These are phyloP conservation scores for Torulaspora gathmanii DNA, from an alignment of 805 yeast species.

Conservation along the genomic window DNA sequence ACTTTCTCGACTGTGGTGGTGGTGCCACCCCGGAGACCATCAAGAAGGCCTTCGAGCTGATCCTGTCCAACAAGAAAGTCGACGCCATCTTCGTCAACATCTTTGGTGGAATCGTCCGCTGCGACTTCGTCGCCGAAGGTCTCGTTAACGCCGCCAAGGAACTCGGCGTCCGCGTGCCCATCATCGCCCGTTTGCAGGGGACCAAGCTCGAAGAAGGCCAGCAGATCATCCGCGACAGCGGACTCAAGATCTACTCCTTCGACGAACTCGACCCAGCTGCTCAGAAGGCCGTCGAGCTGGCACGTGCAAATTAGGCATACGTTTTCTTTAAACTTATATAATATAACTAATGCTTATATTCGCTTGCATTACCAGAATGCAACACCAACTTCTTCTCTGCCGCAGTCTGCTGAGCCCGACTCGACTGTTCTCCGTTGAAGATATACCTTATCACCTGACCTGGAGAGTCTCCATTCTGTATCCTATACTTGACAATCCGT, in stretches of 20 bases:
- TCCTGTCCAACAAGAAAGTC: constrained; percentile 82
- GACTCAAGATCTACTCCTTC: constrained; percentile 86
- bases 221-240: constrained; percentile 78
- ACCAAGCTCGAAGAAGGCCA: constrained; percentile 90
- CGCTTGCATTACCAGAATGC: constrained; percentile 13
- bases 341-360: constrained; percentile 6
- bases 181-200: constrained; percentile 98
- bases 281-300: constrained; percentile 80
- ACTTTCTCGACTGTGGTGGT: constrained; percentile 99
- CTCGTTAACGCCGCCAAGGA: constrained; percentile 90
- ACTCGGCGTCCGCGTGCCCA: constrained; percentile 86
- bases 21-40: constrained; percentile 99
- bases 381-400: constrained; percentile 7
- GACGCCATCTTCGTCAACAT: constrained; percentile 96
- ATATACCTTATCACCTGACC: constrained; percentile 56
- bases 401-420: constrained; percentile 1
- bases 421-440: constrained; percentile 41
- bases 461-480: constrained; percentile 55
- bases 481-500: constrained; percentile 68
- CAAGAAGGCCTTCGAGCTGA: constrained; percentile 92
- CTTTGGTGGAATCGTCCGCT: constrained; percentile 99
- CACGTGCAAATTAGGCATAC: constrained; percentile 30
- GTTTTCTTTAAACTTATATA: not conserved
- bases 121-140: constrained; percentile 98
- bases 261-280: constrained; percentile 97